Evolutionary conservation across 1,284 basidiomycete genomes (phyloP).

Genomic region (Cystobasidiaceae sp.): DNA sequence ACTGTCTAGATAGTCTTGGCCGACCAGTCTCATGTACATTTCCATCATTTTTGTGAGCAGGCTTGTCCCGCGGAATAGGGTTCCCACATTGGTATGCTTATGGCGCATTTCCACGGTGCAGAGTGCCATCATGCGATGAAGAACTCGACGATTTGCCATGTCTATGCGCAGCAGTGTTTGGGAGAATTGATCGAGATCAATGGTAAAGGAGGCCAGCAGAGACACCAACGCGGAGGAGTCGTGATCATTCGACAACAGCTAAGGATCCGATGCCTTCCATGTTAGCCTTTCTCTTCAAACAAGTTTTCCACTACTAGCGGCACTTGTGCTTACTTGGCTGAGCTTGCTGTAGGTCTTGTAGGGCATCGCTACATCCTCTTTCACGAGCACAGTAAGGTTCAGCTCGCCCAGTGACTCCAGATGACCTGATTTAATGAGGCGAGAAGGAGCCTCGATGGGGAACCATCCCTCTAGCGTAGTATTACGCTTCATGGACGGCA

Average conservation of each 20-base stretch:
- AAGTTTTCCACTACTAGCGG: neutral
- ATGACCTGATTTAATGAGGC: constrained; percentile 21
- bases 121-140: constrained; percentile 37
- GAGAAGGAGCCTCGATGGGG: constrained; percentile 58
- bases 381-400: constrained; percentile 62
- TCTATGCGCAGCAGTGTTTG: constrained; percentile 38
- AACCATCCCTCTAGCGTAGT: constrained; percentile 74
- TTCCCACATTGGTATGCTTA: constrained; percentile 50
- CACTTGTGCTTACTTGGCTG: constrained; percentile 28
- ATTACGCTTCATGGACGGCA: constrained; percentile 64
- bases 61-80: constrained; percentile 71
- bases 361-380: constrained; percentile 59
- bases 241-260: constrained; percentile 35
- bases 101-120: constrained; percentile 36
- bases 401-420: constrained; percentile 58
- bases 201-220: constrained; percentile 33
- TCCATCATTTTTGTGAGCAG: constrained; percentile 75
- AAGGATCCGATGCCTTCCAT: neutral
- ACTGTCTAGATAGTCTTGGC: constrained; percentile 66
- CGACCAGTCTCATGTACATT: constrained; percentile 67
- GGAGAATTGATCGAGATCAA: constrained; percentile 40
- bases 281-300: no score
- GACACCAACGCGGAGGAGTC: constrained; percentile 34
- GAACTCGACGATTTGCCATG: constrained; percentile 33
- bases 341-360: constrained; percentile 34